Conservation (phyloP, 225 moss, liverwort and hornwort species). For the Lunularia cruciata region DNA sequence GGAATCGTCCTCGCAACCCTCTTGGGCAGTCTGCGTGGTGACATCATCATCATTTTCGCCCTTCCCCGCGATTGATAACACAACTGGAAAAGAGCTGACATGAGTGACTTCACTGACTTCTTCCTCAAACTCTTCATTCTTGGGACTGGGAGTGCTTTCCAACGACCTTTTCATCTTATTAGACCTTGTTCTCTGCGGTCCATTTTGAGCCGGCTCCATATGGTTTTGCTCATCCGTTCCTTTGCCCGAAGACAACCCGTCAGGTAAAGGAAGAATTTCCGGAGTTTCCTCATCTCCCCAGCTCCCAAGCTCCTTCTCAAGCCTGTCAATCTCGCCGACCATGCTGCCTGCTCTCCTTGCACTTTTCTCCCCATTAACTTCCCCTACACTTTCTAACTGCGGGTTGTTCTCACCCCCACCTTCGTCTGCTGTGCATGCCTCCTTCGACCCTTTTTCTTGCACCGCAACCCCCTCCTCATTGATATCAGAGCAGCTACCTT, state of each 20-base stretch:
- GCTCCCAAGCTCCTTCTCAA: constrained; percentile 28
- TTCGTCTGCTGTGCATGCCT: not conserved
- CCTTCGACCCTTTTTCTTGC: not conserved
- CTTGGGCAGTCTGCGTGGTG: not conserved
- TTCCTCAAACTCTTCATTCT: not conserved
- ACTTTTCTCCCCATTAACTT: constrained; percentile 2
- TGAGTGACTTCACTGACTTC: not conserved
- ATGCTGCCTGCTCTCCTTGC: not conserved
- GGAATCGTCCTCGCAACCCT: not conserved
- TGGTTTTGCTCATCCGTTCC: not conserved
- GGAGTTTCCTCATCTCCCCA: constrained; percentile 16
- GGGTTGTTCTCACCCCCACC: not conserved
- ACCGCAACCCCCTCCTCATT: not conserved
- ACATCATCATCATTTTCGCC: not conserved
- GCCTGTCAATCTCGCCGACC: constrained; percentile 27
- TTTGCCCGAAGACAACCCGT: not conserved
- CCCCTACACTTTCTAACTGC: not conserved
- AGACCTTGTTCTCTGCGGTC: not conserved
- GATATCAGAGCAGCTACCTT: not conserved
- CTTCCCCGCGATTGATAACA: not conserved
- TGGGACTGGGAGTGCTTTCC: not conserved
- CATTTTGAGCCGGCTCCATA: not conserved
- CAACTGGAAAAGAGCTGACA: not conserved
- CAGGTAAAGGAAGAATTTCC: not conserved
- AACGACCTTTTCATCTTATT: not conserved